Evolutionary conservation across 495 filamentous ascomycete species (phyloP).

Genomic region (Trichocladium antarcticum): DNA sequence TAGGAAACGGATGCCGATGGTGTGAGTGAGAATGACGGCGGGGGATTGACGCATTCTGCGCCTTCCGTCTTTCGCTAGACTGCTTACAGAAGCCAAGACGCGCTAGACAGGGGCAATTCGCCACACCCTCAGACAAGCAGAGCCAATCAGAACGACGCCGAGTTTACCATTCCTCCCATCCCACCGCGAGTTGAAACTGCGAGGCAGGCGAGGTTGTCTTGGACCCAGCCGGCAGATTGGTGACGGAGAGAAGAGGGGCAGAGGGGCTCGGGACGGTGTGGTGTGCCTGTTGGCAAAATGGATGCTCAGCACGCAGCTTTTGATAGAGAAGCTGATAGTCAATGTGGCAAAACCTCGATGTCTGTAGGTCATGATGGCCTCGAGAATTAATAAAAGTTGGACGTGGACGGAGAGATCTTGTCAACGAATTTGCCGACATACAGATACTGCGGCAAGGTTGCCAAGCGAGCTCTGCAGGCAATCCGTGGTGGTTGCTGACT

Average conservation of each 20-base stretch:
- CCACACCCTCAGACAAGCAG: conserved; percentile 16
- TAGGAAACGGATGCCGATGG: conserved; percentile 2
- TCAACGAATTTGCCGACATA: too few relatives aligned
- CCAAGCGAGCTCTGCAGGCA: neutral
- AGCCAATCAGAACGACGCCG: conserved; percentile 23
- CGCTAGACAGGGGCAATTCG: conserved; percentile 26
- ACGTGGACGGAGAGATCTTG: too few relatives aligned
- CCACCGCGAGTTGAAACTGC: conserved; percentile 23
- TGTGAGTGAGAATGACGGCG: neutral
- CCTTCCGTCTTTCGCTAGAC: conserved; percentile 16
- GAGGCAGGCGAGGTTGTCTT: conserved; percentile 16
- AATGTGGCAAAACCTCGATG: neutral
- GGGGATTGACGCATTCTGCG: conserved; percentile 17
- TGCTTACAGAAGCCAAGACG: conserved; percentile 4
- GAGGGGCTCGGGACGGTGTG: neutral
- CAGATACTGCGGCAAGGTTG: neutral
- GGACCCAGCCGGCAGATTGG: conserved; percentile 6
- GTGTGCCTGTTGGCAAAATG: neutral
- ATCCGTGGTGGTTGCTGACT: conserved; percentile 1
- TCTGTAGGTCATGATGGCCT: neutral
- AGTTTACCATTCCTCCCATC: conserved; percentile 14
- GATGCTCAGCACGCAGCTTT: too few relatives aligned
- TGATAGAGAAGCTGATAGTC: too few relatives aligned
- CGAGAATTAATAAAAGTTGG: neutral
- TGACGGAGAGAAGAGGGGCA: neutral